Percentiles rank a stretch among this genome's conserved stretches.
Conservation (phyloP, 768 basidiomycete genomes). For the Agaricus blazei region DNA sequence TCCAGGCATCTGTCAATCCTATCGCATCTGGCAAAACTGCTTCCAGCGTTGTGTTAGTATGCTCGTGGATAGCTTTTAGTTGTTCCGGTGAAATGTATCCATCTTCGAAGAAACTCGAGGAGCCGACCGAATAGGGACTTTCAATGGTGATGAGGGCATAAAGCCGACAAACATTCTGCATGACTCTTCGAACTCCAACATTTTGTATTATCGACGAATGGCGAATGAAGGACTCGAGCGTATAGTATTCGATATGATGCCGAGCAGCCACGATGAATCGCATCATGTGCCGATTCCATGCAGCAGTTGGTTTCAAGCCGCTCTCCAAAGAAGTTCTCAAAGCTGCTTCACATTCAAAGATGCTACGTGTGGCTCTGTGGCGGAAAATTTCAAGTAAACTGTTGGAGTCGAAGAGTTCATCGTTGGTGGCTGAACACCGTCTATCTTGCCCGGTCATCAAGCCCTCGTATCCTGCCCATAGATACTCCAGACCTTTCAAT, state of each 20-base stretch:
- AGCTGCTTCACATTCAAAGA: constrained; percentile 12
- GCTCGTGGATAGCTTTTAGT: constrained; percentile 12
- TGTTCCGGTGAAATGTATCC: constrained; percentile 15
- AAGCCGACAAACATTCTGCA: constrained; percentile 16
- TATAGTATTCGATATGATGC: constrained; percentile 19
- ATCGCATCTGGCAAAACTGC: constrained; percentile 18
- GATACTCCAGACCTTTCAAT: constrained; percentile 1
- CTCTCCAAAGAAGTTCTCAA: constrained; percentile 10
- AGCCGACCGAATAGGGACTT: constrained; percentile 15
- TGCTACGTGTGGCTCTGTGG: constrained; percentile 18
- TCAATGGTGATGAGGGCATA: constrained; percentile 21
- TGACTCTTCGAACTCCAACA: constrained; percentile 6
- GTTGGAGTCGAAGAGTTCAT: constrained; percentile 13
- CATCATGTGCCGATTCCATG: constrained; percentile 24
- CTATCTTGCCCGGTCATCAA: not conserved
- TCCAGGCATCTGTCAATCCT: constrained; percentile 20
- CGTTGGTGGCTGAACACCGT: not conserved
- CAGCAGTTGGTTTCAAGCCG: constrained; percentile 11
- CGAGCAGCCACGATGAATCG: constrained; percentile 18
- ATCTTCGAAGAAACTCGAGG: constrained; percentile 19
- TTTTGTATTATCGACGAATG: constrained; percentile 8
- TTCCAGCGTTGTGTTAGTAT: constrained; percentile 10
- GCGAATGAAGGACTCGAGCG: constrained; percentile 16
- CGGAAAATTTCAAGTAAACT: constrained; percentile 16
- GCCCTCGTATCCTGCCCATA: not conserved